Percentiles rank a stretch among this genome's conserved stretches.
These are phyloP conservation scores for Jacaranda mimosifolia DNA, from an alignment of 257 asterid species.

Conservation along the genomic window DNA sequence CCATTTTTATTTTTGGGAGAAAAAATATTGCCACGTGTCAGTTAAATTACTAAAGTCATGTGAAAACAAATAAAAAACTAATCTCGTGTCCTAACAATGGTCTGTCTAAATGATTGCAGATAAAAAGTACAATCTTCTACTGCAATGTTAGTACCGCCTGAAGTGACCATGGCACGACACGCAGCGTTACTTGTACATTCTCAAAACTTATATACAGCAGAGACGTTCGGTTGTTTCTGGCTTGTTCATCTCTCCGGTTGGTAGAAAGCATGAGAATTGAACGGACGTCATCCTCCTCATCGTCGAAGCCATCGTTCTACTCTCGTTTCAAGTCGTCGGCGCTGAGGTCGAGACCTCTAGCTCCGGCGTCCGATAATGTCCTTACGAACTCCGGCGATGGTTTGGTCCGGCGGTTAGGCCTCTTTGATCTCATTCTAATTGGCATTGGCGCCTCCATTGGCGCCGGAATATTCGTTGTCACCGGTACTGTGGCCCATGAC, in stretches of 20 bases:
- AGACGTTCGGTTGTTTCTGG: neutral
- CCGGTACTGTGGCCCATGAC: constrained; percentile 97
- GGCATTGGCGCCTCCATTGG: constrained; percentile 99
- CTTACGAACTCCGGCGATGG: constrained; percentile 62
- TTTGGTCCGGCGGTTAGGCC: constrained; percentile 79
- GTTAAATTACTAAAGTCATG: neutral
- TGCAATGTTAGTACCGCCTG: constrained; percentile 5
- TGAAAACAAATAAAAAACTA: neutral
- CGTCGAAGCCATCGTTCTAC: constrained; percentile 52
- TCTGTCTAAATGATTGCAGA: neutral
- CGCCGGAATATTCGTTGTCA: constrained; percentile 93
- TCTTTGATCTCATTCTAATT: constrained; percentile 78
- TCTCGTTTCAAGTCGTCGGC: constrained; percentile 85
- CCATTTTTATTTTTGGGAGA: neutral
- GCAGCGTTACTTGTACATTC: constrained; percentile 27
- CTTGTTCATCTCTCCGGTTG: neutral
- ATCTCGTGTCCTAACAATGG: neutral
- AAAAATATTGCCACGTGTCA: neutral
- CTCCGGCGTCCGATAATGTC: constrained; percentile 48
- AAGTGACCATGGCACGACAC: constrained; percentile 24
- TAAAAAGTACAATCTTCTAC: constrained; percentile 19
- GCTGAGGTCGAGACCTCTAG: constrained; percentile 65
- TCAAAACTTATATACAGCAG: neutral
- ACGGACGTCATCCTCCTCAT: constrained; percentile 49
- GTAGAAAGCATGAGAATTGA: constrained; percentile 25